Percentiles rank a stretch among this genome's conserved stretches.
These are phyloP conservation scores for Cyamopsis tetragonoloba DNA, from an alignment of 306 rosid species.

Conservation along the genomic window DNA sequence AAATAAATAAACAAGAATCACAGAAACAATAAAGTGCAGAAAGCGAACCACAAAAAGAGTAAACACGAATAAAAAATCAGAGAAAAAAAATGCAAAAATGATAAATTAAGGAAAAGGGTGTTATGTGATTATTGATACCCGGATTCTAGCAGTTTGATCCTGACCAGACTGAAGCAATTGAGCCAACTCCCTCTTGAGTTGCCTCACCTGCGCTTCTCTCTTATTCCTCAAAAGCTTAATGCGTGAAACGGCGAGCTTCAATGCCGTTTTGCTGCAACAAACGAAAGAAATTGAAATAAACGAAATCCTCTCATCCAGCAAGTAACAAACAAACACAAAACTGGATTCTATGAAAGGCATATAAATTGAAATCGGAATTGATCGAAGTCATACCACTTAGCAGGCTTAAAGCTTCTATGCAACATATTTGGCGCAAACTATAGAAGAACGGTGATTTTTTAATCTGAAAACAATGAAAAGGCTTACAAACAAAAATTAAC, in stretches of 20 bases:
- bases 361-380: not conserved
- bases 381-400: conserved; percentile 34
- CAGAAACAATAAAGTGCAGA: no score
- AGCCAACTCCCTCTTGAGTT: conserved; percentile 74
- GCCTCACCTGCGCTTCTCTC: conserved; percentile 69
- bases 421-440: conserved; percentile 25
- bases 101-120: not conserved
- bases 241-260: conserved; percentile 81
- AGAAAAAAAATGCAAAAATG: not conserved
- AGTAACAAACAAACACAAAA: not conserved
- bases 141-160: conserved; percentile 74
- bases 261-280: conserved; percentile 74
- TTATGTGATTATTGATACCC: conserved; percentile 36
- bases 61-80: not conserved
- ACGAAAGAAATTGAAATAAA: conserved; percentile 7
- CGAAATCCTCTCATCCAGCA: not conserved
- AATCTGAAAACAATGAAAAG: not conserved
- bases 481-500: not conserved
- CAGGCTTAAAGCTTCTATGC: conserved; percentile 47
- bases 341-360: not conserved
- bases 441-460: not conserved
- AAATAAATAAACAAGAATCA: no score
- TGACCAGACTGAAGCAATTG: conserved; percentile 79
- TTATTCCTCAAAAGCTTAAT: conserved; percentile 84
- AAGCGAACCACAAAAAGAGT: not conserved